A percentile compares a stretch with the other conserved stretches of the same genome.
phyloP scores from a whole-genome alignment of 768 basidiomycete genomes.

The Lactifluus hygrophoroides region DNA sequence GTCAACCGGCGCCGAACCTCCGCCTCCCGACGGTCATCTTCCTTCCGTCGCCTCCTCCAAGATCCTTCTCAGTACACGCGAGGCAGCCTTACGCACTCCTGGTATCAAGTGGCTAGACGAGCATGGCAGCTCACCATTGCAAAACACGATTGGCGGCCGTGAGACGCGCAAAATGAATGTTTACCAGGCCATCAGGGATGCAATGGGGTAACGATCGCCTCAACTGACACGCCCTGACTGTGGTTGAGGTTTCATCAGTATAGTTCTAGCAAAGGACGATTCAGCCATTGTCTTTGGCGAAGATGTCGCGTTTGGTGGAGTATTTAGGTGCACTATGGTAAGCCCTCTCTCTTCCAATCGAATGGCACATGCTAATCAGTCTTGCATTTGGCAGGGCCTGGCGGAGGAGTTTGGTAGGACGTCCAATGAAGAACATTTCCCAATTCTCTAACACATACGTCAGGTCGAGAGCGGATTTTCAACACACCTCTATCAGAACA shows the following conservation, averaged over 20 bases:
- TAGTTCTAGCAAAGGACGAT: conserved; percentile 77
- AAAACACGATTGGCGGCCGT: conserved; percentile 54
- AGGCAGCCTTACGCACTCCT: conserved; percentile 61
- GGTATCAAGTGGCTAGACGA: conserved; percentile 68
- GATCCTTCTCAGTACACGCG: conserved; percentile 55
- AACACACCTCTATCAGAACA: conserved; percentile 92
- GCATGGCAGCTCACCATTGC: conserved; percentile 35
- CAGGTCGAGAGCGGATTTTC: conserved; percentile 87
- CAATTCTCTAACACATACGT: not conserved
- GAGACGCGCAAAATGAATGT: conserved; percentile 94
- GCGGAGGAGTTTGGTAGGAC: conserved; percentile 84
- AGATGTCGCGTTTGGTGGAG: conserved; percentile 90
- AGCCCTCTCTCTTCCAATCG: conserved; percentile 16
- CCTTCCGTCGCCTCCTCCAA: conserved; percentile 64
- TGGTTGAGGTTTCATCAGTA: conserved; percentile 35
- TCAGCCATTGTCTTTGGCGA: conserved; percentile 85
- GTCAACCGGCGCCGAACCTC: conserved; percentile 44
- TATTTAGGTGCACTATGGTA: conserved; percentile 91
- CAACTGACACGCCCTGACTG: not conserved
- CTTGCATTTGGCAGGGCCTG: conserved; percentile 49
- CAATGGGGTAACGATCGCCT: conserved; percentile 54
- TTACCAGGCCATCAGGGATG: conserved; percentile 89
- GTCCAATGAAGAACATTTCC: not conserved
- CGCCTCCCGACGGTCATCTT: conserved; percentile 73
- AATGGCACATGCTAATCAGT: not conserved